These are phyloP conservation scores for Naganishia albida DNA, from an alignment of 1,284 basidiomycete genomes.

Conservation along the genomic window DNA sequence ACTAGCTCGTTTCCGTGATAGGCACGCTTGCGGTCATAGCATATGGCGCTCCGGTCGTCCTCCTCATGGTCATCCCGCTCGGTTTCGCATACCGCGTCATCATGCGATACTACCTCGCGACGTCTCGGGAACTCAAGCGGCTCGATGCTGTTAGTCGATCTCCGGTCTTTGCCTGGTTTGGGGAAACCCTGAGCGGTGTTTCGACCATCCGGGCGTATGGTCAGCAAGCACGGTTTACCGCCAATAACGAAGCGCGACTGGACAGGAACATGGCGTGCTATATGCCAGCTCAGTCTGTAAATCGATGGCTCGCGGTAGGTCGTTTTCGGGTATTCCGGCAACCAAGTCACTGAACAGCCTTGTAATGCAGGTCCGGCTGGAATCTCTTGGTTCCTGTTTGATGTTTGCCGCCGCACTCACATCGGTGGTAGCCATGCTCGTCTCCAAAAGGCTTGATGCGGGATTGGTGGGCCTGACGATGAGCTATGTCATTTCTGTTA, in stretches of 20 bases:
- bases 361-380: slow-evolving; percentile 57
- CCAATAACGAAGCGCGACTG: slow-evolving; percentile 71
- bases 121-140: slow-evolving; percentile 87
- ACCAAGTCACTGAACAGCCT: slow-evolving; percentile 32
- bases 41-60: slow-evolving; percentile 75
- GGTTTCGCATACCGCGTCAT: slow-evolving; percentile 73
- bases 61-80: slow-evolving; percentile 73
- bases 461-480: slow-evolving; percentile 89
- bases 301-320: slow-evolving; percentile 54
- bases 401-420: slow-evolving; percentile 73
- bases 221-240: slow-evolving; percentile 71
- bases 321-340: neutral
- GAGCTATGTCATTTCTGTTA: slow-evolving; percentile 79
- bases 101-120: slow-evolving; percentile 87
- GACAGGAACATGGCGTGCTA: slow-evolving; percentile 61
- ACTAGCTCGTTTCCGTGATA: slow-evolving; percentile 55
- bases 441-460: slow-evolving; percentile 74
- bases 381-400: slow-evolving; percentile 78
- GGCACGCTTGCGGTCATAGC: slow-evolving; percentile 81
- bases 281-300: slow-evolving; percentile 48
- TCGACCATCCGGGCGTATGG: slow-evolving; percentile 73
- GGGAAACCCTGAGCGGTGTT: slow-evolving; percentile 80
- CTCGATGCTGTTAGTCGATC: slow-evolving; percentile 86
- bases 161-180: slow-evolving; percentile 86
- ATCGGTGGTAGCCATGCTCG: slow-evolving; percentile 70